Base-by-base conservation (phyloP, 345 rosid species). In the Lumnitzera racemosa region DNA sequence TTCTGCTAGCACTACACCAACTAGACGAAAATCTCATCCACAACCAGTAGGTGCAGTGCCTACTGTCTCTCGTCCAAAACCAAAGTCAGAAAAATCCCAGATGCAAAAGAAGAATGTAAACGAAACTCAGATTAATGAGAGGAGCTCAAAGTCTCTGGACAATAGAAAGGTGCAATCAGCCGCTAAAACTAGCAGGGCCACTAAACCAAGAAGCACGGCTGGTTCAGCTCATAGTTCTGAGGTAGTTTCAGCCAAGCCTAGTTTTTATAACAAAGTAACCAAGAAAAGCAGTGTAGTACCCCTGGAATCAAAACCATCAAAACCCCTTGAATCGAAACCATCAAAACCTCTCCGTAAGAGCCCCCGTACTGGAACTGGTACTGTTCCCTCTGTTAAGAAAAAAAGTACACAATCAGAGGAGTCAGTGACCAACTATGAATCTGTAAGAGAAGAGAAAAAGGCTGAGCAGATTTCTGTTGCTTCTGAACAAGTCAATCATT, bases 221-320 rank as follows among this genome's bases (percentile, higher is more conserved):
- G 68, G 70, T 49, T 54, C 76, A 41, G 68, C 47, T 46, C 82
- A 76, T 57, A 48, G 57, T 61, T 65, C 83, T 61, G 65, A 50
- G 51, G 57, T 50, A 16, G 72, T 57, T 74, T 67, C 64, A 4
- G 66, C 70, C 15, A 82, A 82, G 58, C 82, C 83, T 68, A 74
- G 77, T 69, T 68, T 80, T 61, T 70, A 68, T 72, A 74, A 70
- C 64, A 84, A 74, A 66, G 70, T 70, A 56, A 80, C 85, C 59
- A 85, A 70, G 74, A 85, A 82, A 71, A 65, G 87, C 70, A 82
- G 79, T 63, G 78, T 81, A 24, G 87, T 76, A 53, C 87, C 87
- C 14, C 53, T 78, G 55, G 87, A 85, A 74, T 60, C 83, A 43
- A 85, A 78, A 63, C 76, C 87, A 74, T 60, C 83, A 43, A 85